A percentile compares a stretch with the other conserved stretches of the same genome.
phyloP scores from a whole-genome alignment of 345 rosid genomes.

The Citrus trifoliata region DNA sequence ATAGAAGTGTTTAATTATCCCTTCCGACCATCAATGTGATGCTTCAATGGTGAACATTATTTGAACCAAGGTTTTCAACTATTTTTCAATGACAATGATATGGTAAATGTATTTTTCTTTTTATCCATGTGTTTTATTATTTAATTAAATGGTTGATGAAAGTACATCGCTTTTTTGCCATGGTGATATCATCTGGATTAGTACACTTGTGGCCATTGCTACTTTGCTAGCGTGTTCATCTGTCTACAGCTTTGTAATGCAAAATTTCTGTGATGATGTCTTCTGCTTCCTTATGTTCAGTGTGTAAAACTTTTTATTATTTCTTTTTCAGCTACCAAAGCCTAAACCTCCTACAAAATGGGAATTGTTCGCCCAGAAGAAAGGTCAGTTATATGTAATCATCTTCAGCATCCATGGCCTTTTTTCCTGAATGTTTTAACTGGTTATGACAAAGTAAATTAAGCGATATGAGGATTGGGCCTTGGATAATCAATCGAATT shows the following conservation, averaged over 20 bases:
- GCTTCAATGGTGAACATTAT: background rate
- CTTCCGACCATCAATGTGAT: background rate
- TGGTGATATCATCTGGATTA: background rate
- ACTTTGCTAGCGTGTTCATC: background rate
- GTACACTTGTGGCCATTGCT: background rate
- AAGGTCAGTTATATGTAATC: conserved; percentile 31
- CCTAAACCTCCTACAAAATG: conserved; percentile 60
- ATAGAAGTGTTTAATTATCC: background rate
- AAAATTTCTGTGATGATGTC: background rate
- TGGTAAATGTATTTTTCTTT: background rate
- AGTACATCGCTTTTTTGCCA: background rate
- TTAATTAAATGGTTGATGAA: background rate
- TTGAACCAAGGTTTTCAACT: background rate
- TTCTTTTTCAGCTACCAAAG: conserved; percentile 45
- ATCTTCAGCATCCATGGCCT: background rate
- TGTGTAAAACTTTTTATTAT: background rate
- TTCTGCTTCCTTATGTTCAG: background rate
- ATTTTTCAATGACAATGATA: background rate
- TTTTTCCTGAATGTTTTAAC: background rate
- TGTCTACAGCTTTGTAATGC: background rate
- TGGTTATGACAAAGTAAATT: background rate
- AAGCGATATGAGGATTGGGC: background rate
- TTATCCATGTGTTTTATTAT: background rate
- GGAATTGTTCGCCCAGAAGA: conserved; percentile 49
- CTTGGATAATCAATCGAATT: background rate